These are phyloP conservation scores for Podaxis mareebaensis DNA, from an alignment of 768 basidiomycete genomes.

Conservation along the genomic window DNA sequence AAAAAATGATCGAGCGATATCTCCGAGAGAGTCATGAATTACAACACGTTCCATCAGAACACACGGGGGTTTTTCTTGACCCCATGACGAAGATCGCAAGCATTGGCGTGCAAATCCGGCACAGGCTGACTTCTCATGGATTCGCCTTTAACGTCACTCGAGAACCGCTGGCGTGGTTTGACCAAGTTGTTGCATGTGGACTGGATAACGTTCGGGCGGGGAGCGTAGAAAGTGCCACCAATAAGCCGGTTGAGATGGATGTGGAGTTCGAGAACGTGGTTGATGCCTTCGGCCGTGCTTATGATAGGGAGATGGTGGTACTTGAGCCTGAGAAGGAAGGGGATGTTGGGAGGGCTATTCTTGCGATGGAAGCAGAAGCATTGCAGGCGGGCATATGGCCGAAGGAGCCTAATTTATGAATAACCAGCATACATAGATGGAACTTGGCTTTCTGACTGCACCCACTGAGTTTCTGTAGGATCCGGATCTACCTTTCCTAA, in stretches of 20 bases:
- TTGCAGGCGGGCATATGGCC: constrained; percentile 42
- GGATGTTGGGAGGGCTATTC: constrained; percentile 49
- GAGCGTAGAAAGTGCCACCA: constrained; percentile 54
- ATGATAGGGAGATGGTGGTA: constrained; percentile 48
- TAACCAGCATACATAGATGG: neutral
- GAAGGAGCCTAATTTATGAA: constrained; percentile 23
- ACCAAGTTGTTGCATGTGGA: constrained; percentile 88
- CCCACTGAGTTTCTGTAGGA: neutral
- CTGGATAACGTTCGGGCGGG: constrained; percentile 80
- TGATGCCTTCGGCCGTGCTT: constrained; percentile 44
- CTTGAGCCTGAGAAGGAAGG: constrained; percentile 44
- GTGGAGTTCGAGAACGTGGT: constrained; percentile 56
- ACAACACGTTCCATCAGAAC: constrained; percentile 58
- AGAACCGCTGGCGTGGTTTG: constrained; percentile 85
- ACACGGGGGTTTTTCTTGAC: constrained; percentile 90
- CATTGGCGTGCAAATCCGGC: constrained; percentile 95
- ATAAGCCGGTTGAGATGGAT: constrained; percentile 39
- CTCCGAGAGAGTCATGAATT: constrained; percentile 63
- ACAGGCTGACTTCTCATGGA: constrained; percentile 92
- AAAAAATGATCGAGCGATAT: constrained; percentile 67
- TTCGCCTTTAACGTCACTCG: constrained; percentile 89
- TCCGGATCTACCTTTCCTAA: neutral
- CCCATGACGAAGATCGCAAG: constrained; percentile 85
- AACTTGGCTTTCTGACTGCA: neutral
- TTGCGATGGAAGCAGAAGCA: constrained; percentile 47